Base-by-base conservation (phyloP, 2,329 filamentous ascomycete species). In the Aschersonia sp. region DNA sequence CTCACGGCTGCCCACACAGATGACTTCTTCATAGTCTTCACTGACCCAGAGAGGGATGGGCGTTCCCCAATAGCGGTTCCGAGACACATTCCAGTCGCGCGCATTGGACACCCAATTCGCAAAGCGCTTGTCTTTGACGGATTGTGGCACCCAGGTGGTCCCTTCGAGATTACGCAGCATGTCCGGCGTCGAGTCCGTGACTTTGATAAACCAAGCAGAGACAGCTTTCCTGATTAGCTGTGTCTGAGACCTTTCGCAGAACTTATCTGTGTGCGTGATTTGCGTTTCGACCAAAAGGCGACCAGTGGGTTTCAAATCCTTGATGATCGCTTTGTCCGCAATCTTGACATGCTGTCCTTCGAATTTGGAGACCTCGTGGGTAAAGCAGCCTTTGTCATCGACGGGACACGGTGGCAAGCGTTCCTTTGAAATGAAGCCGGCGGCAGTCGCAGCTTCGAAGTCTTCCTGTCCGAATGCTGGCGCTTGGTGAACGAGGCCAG, bases 391-490 rank as follows among this genome's bases (percentile, higher is more conserved):
- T 33, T 76, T 78, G 46, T 90, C 85, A 57, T 94, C 83, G n/a
- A 96, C 82, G 1, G 90, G 90, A 60, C 94, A 90, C 1, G 89
- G 88, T 12, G 90, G 87, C 37, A 80, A 72, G 47, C 86, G 80
- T 50, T 78, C 76, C 54, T 88, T 83, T 52, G 66, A 83, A 59
- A 96, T 83, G 56, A 94, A 76, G 42, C 87, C 89, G 43, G 79
- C 72, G 49, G 83, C 80, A 51, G 88, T 64, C 6, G 85, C 86
- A 50, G 92, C 80, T 54, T 82, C 83, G 71, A 94, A 96, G 81
- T 97, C 90, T 54, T 96, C 90, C 67, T 96, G 87, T 76, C 90
- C 90, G 60, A 90, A 96, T 1, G 88, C 87, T 2, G 90, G 90
- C 5, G 90, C 78, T 65, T 96, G 88, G 65, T 97, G 90, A 42